Evolutionary conservation across 2,329 filamentous ascomycete species (phyloP).

Genomic region (Fusarium anthophilum): DNA sequence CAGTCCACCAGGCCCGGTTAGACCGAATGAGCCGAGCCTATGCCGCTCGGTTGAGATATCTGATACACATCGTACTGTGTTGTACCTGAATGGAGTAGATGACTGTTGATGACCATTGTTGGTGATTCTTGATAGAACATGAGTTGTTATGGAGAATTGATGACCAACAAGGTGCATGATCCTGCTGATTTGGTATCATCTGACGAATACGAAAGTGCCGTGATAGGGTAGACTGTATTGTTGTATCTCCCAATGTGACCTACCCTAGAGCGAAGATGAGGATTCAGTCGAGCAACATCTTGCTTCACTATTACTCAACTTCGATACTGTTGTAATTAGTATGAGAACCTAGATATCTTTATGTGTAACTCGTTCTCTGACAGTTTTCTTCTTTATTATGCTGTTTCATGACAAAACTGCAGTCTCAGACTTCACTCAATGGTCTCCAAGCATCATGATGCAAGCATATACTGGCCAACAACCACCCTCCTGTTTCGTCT

Average conservation of each 20-base stretch:
- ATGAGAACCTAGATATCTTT: not conserved
- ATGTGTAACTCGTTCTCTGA: too few relatives aligned
- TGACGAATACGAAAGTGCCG: not conserved
- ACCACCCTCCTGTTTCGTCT: not conserved
- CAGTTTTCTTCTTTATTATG: not conserved
- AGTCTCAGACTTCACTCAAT: not conserved
- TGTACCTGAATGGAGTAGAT: not conserved
- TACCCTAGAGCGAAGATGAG: not conserved
- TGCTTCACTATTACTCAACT: not conserved
- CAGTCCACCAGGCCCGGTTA: constrained; percentile 3
- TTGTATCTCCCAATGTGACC: not conserved
- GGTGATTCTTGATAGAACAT: not conserved
- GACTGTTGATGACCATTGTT: not conserved
- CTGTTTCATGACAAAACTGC: not conserved
- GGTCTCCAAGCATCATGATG: too few relatives aligned
- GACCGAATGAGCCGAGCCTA: constrained; percentile 17
- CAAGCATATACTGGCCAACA: not conserved
- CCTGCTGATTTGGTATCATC: not conserved
- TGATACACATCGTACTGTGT: not conserved
- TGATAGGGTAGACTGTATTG: not conserved
- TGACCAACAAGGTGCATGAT: not conserved
- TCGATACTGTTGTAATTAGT: not conserved
- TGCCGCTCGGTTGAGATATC: not conserved
- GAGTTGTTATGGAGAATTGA: not conserved
- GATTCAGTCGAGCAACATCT: not conserved